These are phyloP conservation scores for Chaetoceros tenuissimus DNA, from an alignment of 108 stramenopile genomes.

Conservation along the genomic window DNA sequence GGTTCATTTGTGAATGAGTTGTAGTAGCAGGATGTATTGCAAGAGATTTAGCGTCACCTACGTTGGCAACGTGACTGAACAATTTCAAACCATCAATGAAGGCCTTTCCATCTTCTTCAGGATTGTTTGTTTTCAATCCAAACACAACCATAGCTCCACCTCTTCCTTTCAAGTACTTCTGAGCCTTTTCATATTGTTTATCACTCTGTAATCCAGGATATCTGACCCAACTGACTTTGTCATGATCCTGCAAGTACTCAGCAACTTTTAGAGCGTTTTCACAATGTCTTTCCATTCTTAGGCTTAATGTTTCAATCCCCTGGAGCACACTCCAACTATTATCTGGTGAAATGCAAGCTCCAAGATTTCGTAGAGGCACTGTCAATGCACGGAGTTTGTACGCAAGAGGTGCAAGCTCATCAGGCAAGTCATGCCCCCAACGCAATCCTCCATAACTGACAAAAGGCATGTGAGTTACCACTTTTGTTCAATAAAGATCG, in stretches of 20 bases:
- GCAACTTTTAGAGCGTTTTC: conserved; percentile 80
- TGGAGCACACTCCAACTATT: conserved; percentile 78
- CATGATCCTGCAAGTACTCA: conserved; percentile 48
- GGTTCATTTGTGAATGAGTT: conserved; percentile 76
- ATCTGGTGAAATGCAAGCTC: conserved; percentile 73
- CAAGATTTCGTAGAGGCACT: conserved; percentile 74
- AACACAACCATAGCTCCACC: conserved; percentile 73
- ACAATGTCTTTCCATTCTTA: conserved; percentile 82
- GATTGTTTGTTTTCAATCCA: conserved; percentile 51
- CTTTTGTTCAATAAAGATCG: conserved; percentile 3
- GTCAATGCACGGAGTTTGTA: conserved; percentile 63
- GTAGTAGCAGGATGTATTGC: conserved; percentile 86
- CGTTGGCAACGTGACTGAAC: conserved; percentile 85
- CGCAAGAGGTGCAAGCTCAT: conserved; percentile 55
- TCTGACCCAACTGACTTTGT: conserved; percentile 66
- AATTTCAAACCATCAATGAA: conserved; percentile 71
- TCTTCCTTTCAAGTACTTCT: conserved; percentile 69
- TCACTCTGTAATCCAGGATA: conserved; percentile 68
- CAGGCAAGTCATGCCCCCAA: conserved; percentile 73
- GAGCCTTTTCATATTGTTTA: conserved; percentile 36
- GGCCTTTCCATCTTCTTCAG: conserved; percentile 35
- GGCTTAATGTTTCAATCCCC: conserved; percentile 81
- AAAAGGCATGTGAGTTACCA: background rate
- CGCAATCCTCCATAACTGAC: conserved; percentile 50
- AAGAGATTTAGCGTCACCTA: conserved; percentile 76